Evolutionary conservation across 2,329 filamentous ascomycete genomes (phyloP), one percentile per base, ranked within the genome.

Genomic region (Ophiocordyceps robertsii): DNA sequence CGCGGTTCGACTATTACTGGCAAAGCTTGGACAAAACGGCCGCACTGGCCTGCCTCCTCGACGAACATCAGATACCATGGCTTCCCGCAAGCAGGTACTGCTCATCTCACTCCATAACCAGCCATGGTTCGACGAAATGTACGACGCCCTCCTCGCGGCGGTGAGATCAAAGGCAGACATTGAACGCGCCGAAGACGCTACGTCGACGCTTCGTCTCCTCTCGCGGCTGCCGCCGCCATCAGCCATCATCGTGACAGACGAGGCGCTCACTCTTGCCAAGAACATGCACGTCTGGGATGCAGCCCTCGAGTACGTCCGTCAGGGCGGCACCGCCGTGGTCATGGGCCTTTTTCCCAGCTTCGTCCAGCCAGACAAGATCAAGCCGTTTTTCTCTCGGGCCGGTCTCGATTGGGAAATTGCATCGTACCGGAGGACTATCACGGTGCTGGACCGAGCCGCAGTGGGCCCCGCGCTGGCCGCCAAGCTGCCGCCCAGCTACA

Each of bases 321-420:
- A 37, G 3, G 38, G 51, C 11, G 44, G 46, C 14, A 46, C 40
- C 13, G 42, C 36, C 11, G 38, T 52, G 4, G 41, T 50, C 37
- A 50, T 51, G 44, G 44, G 43, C 21, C 46, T 46, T 37, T 54
- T 53, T 24, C 19, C 46, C 11, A 29, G 30, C 12, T 46, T 49
- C 19, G 42, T 44, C 5, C 16, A 21, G n/a, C 40, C 21, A 6
- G 2, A 21, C 37, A 21, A 31, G 10, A 44, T 49, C 3, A 43
- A 45, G 39, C 45, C 47, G 16, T 53, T 53, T 47, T 57, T 52
- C 44, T 36, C 29, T 12, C 48, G 49, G 37, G 42, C 48, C 30
- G 51, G 48, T 21, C 44, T 58, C 31, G 47, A 44, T 1, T 55
- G 53, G 54, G 44, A 47, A 31, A 36, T 29, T 16, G 52, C 47